Evolutionary conservation across 2,329 filamentous ascomycete genomes (phyloP), one percentile per base, ranked within the genome.

Genomic region (Xylariaceae sp.): DNA sequence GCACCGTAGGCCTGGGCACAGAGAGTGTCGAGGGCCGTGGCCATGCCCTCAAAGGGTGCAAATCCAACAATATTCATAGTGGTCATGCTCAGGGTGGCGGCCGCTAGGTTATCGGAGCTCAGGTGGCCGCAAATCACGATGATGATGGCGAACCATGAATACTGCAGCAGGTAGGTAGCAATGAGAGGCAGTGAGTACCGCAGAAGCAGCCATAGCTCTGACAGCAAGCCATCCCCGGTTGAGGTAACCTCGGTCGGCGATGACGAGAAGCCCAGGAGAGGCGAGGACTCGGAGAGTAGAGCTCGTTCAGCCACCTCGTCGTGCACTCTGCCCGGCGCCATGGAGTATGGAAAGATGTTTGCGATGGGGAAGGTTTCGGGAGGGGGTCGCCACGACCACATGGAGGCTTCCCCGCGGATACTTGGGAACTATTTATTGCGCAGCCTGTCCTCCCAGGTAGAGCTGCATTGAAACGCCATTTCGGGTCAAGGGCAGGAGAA

Each of bases 21-120:
- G 3, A 80, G 65, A 0, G 77, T 80, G 58, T 80, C 77, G 19
- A 79, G 66, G 21, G 73, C 74, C 0, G 76, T 79, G 9, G 77
- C 75, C 63, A 80, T 73, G 19, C 77, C 77, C 60, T 80, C 75
- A 53, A 76, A 75, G 19, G 78, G 67, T 1, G 79, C 74, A 18
- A 76, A 72, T 0, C 79, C 79, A 6, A 77, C 69, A 47, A 82
- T 80, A 55, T 77, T 80, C 59, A 79, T 76, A 0, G 78, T 80
- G 43, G 77, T 80, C 21, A 76, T 73, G 21, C 76, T 77, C 15
- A 81, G 63, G 49, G 74, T 77, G 0, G 78, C 76, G 0, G 78
- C 79, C 1, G 76, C 79, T 9, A 81, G 65, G 53, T 79, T 78
- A 59, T 77, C 73, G 2, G 76, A 75, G 18, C 78, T 73, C 8